Conservation (phyloP, 1,284 basidiomycete species). For the Ganoderma boninense region DNA sequence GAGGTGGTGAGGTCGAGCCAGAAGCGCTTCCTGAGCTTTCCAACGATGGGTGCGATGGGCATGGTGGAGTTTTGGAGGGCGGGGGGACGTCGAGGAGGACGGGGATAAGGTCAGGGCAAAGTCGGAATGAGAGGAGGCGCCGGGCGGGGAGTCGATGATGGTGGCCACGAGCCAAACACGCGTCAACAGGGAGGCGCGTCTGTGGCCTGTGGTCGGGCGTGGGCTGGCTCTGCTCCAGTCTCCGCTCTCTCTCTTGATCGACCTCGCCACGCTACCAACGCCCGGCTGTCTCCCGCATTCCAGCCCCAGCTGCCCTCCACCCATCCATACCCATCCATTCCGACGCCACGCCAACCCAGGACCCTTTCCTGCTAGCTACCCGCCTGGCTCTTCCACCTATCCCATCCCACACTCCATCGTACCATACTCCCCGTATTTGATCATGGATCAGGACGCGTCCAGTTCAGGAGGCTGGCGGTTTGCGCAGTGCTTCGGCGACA, state of each 20-base stretch:
- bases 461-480: constrained; percentile 95
- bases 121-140: constrained; percentile 33
- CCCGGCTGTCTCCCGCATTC: constrained; percentile 17
- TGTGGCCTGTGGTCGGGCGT: constrained; percentile 12
- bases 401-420: constrained; percentile 29
- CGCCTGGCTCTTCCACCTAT: constrained; percentile 6
- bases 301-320: constrained; percentile 9
- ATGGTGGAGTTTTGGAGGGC: constrained; percentile 46
- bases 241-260: constrained; percentile 26
- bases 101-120: constrained; percentile 40
- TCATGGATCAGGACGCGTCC: constrained; percentile 84
- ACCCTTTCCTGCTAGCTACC: neutral
- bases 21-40: constrained; percentile 88
- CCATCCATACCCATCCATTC: constrained; percentile 8
- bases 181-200: constrained; percentile 34
- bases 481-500: constrained; percentile 99
- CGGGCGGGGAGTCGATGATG: constrained; percentile 12
- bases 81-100: constrained; percentile 28
- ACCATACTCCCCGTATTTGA: constrained; percentile 44
- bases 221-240: constrained; percentile 25
- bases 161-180: constrained; percentile 39
- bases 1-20: constrained; percentile 81
- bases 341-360: neutral
- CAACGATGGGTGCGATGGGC: constrained; percentile 88
- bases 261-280: constrained; percentile 23